Base-by-base conservation (phyloP, 108 stramenopile species). In the Epithemia pelagica region DNA sequence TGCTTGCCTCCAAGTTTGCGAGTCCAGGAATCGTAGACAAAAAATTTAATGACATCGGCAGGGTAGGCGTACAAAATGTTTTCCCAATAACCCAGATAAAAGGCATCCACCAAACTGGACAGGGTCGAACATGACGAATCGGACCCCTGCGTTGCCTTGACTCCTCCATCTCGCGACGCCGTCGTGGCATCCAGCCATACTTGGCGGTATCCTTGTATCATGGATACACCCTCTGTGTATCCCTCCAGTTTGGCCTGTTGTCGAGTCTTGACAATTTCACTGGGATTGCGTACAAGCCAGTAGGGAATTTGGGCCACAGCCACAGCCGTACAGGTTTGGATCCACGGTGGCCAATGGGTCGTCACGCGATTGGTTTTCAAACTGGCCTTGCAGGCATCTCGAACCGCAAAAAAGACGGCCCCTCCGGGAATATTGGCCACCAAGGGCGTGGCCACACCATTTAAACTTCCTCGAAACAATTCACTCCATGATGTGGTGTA, bases 31-130 rank as follows among this genome's bases (percentile, higher is more conserved):
- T 91, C 90, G 73, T 92, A 92, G 28, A 55, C 64, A 15, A 83
- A 70, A 77, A 92, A 92, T 65, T 92, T 92, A 52, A 92, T 75
- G 0, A 89, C 75, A 71, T 92, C 90, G 0, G 90, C 90, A 8
- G 90, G 90, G 54, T 76, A 84, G 19, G 83, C 82, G 68, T 92
- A 92, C n/a, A 86, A 15, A 27, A 89, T 70, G 75, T 92, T 92
- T 55, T 92, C 90, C 66, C 68, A 82, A 62, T 92, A 92, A 26
- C 90, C 90, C 28, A 66, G 64, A 59, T 89, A 92, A 22, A 89
- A 74, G 32, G 68, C 84, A 23, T 58, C 53, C 15, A 80, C 10
- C 5, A 46, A 46, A 46, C 37, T 46, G 10, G 37, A 46, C 5
- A 46, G 15, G 5, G 10, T 46, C 15, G 15, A 10, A 10, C 10